phyloP scores from a whole-genome alignment of 495 filamentous ascomycete genomes.

The Amniculicola lignicola region DNA sequence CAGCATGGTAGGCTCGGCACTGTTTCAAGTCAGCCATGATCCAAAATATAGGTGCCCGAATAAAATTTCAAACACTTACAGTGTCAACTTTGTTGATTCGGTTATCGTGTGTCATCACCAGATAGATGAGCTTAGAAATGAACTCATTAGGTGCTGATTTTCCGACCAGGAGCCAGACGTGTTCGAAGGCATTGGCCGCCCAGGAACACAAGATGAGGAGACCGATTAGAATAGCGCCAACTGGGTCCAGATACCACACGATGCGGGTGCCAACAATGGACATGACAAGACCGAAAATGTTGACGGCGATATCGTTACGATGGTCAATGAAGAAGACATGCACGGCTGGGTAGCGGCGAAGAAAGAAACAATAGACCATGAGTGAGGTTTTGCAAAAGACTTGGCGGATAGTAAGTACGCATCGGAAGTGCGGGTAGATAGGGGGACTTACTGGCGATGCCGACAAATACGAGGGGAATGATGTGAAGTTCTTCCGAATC shows the following conservation, averaged over 20 bases:
- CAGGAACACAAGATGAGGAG: conserved; percentile 55
- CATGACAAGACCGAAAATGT: conserved; percentile 55
- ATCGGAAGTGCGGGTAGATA: neutral
- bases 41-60: neutral
- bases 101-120: conserved; percentile 54
- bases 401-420: conserved; percentile 30
- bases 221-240: conserved; percentile 55
- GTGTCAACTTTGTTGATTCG: conserved; percentile 55
- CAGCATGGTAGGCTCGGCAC: conserved; percentile 53
- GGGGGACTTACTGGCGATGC: conserved; percentile 47
- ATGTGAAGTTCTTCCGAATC: conserved; percentile 47
- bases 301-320: conserved; percentile 56
- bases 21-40: conserved; percentile 15
- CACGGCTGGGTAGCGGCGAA: conserved; percentile 53
- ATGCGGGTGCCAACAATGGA: conserved; percentile 52
- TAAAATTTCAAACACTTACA: conserved; percentile 30
- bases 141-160: conserved; percentile 55
- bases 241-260: conserved; percentile 56
- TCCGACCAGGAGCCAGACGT: conserved; percentile 56
- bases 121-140: conserved; percentile 56
- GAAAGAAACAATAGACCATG: conserved; percentile 52
- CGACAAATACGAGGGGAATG: conserved; percentile 52
- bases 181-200: conserved; percentile 54
- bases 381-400: conserved; percentile 47
- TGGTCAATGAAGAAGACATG: conserved; percentile 56